Percentiles rank a stretch among this genome's conserved stretches.
Conservation (phyloP, 106 monocot species). For the Alisma plantagoaquatica region DNA sequence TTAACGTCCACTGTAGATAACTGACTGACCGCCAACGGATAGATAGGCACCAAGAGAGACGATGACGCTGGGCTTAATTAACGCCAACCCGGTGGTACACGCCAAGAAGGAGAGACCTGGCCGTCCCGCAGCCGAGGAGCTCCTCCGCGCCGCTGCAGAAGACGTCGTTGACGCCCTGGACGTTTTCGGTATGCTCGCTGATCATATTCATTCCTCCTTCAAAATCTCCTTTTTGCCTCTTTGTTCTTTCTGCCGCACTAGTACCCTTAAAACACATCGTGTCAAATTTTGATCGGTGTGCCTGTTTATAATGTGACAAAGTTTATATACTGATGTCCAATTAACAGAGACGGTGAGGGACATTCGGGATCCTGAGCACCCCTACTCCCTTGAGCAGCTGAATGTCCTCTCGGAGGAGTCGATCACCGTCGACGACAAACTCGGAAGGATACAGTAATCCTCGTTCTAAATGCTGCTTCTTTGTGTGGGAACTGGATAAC, state of each 20-base stretch:
- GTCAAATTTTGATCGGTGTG: too few species aligned
- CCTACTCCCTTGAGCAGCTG: conserved; percentile 89
- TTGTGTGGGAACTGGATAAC: neutral
- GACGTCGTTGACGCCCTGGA: conserved; percentile 46
- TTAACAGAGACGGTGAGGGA: conserved; percentile 59
- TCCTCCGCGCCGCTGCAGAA: conserved; percentile 23
- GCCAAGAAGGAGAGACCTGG: conserved; percentile 46
- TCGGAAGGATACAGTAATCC: conserved; percentile 44
- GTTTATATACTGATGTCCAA: too few species aligned
- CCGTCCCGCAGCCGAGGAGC: conserved; percentile 23
- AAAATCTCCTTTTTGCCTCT: neutral
- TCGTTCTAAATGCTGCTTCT: neutral
- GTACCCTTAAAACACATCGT: too few species aligned
- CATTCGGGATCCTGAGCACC: conserved; percentile 85
- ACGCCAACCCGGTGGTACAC: conserved; percentile 77
- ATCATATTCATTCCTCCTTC: too few species aligned
- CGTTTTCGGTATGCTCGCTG: conserved; percentile 54
- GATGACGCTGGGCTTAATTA: conserved; percentile 74
- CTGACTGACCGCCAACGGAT: too few species aligned
- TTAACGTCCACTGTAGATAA: too few species aligned
- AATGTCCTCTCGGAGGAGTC: conserved; percentile 76
- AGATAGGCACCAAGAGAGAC: too few species aligned
- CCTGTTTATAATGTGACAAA: too few species aligned
- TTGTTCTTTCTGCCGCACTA: conserved; percentile 11
- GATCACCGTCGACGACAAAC: conserved; percentile 69